These are phyloP conservation scores for Talaromyces adpressus DNA, from an alignment of 495 filamentous ascomycete genomes.

Conservation along the genomic window DNA sequence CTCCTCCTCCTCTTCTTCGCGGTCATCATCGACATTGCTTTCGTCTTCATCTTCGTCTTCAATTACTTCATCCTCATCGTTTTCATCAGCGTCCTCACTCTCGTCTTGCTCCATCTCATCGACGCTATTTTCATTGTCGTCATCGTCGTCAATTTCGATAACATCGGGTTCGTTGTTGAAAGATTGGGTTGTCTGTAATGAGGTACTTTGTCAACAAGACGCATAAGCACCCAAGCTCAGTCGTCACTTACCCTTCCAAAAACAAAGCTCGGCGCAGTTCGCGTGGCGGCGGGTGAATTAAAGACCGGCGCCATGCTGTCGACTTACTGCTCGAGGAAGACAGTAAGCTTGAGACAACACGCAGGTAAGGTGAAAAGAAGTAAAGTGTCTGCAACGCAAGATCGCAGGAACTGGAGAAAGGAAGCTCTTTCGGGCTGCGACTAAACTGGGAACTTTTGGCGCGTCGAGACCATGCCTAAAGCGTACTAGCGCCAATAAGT, in stretches of 20 bases:
- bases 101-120: slow-evolving; percentile 17
- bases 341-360: background rate
- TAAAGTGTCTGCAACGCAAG: background rate
- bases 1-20: slow-evolving; percentile 12
- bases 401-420: background rate
- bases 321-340: background rate
- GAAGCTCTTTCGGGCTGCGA: background rate
- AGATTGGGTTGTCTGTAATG: slow-evolving; percentile 14
- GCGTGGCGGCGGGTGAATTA: slow-evolving; percentile 14
- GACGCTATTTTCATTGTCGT: slow-evolving; percentile 1
- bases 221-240: slow-evolving; percentile 11
- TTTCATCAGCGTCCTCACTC: slow-evolving; percentile 10
- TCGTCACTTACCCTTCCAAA: slow-evolving; percentile 20
- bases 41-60: slow-evolving; percentile 15
- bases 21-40: slow-evolving; percentile 17
- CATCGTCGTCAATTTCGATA: slow-evolving; percentile 37
- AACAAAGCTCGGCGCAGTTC: slow-evolving; percentile 16
- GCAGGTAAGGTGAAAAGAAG: background rate
- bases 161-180: slow-evolving; percentile 28
- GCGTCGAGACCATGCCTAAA: slow-evolving; percentile 18
- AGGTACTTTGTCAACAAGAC: slow-evolving; percentile 5
- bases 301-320: slow-evolving; percentile 21
- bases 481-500: slow-evolving; percentile 21
- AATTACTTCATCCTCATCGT: slow-evolving; percentile 16
- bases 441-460: background rate